A percentile compares a stretch with the other conserved stretches of the same genome.
These are phyloP conservation scores for Crassisporium funariophilum DNA, from an alignment of 768 basidiomycete species.

Conservation along the genomic window DNA sequence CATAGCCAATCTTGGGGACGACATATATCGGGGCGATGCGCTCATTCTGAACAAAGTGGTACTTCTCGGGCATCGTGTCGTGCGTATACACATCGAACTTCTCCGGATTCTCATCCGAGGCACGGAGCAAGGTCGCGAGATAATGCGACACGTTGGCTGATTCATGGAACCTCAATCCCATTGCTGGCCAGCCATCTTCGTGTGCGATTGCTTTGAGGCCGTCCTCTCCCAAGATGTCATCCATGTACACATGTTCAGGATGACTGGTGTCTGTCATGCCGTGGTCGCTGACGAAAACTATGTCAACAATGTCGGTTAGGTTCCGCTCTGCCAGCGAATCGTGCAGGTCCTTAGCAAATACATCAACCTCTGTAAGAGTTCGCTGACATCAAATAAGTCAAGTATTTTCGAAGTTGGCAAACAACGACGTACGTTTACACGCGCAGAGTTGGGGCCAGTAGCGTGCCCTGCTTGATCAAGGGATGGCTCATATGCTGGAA, in stretches of 20 bases:
- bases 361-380: slow-evolving; percentile 69
- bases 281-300: slow-evolving; percentile 89
- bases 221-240: slow-evolving; percentile 74
- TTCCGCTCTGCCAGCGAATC: slow-evolving; percentile 66
- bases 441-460: slow-evolving; percentile 65
- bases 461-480: slow-evolving; percentile 84
- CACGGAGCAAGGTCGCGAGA: slow-evolving; percentile 53
- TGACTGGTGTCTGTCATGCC: slow-evolving; percentile 93
- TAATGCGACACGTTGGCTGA: slow-evolving; percentile 59
- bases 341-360: slow-evolving; percentile 73
- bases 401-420: not conserved
- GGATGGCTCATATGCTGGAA: slow-evolving; percentile 77
- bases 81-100: slow-evolving; percentile 81
- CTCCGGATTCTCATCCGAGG: slow-evolving; percentile 53
- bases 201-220: slow-evolving; percentile 66
- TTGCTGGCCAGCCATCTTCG: slow-evolving; percentile 88
- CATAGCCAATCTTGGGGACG: slow-evolving; percentile 80
- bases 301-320: slow-evolving; percentile 79
- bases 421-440: slow-evolving; percentile 63
- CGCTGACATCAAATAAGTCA: slow-evolving; percentile 37
- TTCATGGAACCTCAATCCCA: slow-evolving; percentile 76
- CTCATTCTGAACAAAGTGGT: slow-evolving; percentile 70
- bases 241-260: slow-evolving; percentile 74
- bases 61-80: slow-evolving; percentile 80
- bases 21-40: slow-evolving; percentile 91